Percentiles rank a stretch among this genome's conserved stretches.
Conservation (phyloP, 768 basidiomycete genomes). For the Tylopilus felleus region DNA sequence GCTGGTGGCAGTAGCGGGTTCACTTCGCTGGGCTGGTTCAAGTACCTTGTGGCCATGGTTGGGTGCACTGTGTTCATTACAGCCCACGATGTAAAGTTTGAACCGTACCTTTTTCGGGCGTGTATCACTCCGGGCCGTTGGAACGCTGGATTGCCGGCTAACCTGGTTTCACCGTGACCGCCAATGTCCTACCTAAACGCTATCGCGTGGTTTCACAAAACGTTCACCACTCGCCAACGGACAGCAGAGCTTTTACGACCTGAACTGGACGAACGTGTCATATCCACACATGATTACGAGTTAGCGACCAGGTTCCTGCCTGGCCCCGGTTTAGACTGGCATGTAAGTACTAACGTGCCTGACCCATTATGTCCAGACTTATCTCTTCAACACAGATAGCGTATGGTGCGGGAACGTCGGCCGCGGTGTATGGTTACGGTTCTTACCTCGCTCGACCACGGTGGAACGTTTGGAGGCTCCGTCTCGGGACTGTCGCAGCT, state of each 20-base stretch:
- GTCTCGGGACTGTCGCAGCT: constrained; percentile 22
- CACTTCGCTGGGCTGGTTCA: not conserved
- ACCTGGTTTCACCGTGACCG: not conserved
- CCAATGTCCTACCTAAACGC: constrained; percentile 28
- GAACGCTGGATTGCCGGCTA: not conserved
- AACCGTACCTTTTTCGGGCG: not conserved
- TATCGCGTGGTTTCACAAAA: constrained; percentile 38
- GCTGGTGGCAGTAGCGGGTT: constrained; percentile 5
- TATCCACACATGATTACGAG: constrained; percentile 50
- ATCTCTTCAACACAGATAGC: constrained; percentile 10
- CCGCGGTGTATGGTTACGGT: constrained; percentile 26
- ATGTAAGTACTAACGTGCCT: constrained; percentile 35
- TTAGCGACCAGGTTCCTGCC: constrained; percentile 53
- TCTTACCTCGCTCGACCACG: constrained; percentile 26
- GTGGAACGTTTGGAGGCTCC: constrained; percentile 26
- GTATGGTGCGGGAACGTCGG: constrained; percentile 25
- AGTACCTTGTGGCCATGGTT: not conserved
- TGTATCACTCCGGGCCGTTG: not conserved
- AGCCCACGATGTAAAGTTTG: not conserved
- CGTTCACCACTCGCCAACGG: constrained; percentile 43
- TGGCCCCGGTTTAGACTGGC: constrained; percentile 42
- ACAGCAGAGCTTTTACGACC: constrained; percentile 30
- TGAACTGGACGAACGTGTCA: constrained; percentile 27
- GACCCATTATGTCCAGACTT: too few relatives aligned
- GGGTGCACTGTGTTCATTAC: constrained; percentile 9